Evolutionary conservation across 2,329 filamentous ascomycete species (phyloP).

Genomic region (Trichoderma citrinoviride): DNA sequence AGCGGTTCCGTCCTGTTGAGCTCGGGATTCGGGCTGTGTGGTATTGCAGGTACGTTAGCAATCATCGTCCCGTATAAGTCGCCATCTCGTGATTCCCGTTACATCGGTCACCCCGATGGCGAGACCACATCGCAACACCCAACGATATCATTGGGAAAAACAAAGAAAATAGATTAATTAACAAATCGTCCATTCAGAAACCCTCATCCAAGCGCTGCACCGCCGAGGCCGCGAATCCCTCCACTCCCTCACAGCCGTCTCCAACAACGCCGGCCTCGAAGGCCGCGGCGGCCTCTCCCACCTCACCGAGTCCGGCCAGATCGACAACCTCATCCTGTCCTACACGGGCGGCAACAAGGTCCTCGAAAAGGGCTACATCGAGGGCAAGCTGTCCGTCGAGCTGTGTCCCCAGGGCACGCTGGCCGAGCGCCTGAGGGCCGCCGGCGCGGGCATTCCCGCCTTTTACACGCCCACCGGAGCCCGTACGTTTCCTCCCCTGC

Average conservation of each 20-base stretch:
- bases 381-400: conserved; percentile 71
- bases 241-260: conserved; percentile 69
- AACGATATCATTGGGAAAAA: no score
- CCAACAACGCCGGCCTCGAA: conserved; percentile 75
- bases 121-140: neutral
- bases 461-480: conserved; percentile 77
- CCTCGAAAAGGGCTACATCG: conserved; percentile 71
- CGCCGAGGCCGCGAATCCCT: conserved; percentile 58
- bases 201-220: conserved; percentile 67
- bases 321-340: conserved; percentile 69
- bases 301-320: conserved; percentile 66
- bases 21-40: conserved; percentile 79
- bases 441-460: conserved; percentile 73
- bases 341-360: conserved; percentile 77
- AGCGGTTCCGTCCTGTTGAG: conserved; percentile 70
- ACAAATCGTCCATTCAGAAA: conserved; percentile 47
- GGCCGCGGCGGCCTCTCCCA: conserved; percentile 66
- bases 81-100: neutral
- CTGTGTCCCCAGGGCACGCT: conserved; percentile 74
- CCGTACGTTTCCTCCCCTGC: conserved; percentile 42
- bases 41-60: conserved; percentile 65
- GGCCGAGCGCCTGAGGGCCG: conserved; percentile 69
- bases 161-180: neutral
- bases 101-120: neutral
- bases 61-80: neutral